Base-by-base conservation (phyloP, 208 protist genomes). In the Crithidia mellificae region DNA sequence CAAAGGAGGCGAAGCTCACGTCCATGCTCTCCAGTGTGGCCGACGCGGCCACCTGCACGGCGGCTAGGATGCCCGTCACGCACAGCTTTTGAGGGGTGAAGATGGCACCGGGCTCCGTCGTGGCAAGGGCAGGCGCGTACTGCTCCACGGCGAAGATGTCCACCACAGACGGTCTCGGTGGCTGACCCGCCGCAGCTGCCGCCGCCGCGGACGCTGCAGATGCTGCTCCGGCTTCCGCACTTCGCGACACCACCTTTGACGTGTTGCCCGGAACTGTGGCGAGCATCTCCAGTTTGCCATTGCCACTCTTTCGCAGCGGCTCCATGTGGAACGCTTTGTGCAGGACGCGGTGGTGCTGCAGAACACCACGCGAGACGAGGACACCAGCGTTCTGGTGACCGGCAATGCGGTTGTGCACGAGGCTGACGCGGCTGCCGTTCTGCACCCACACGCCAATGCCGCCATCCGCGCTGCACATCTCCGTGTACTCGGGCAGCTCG, bases 361-460 rank as follows among this genome's bases (percentile, higher is more conserved):
- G n/a, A 0, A 91, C 54, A 14, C 84, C 80, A 39, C 63, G 74
- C 0, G 81, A 84, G 50, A 83, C 66, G 27, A 85, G 72, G 17
- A 96, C 78, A 24, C 90, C 90, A n/a, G 78, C 39, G 61, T 92
- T 82, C 19, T 47, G 55, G 64, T 96, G 74, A 2, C 61, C 58
- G 49, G 78, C 68, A 15, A 96, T 83, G 36, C 65, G 36, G 72
- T 82, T 92, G 17, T 63, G 73, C 5, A 46, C 50, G 7, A 96
- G 36, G 12, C 79, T 80, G 2, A 83, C 83, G 61, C 80, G 80
- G 44, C 83, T 91, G 39, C 83, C 88, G 9, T 78, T 66, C 53
- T 85, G 83, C 9, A 93, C 52, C 88, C 88, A 96, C 20, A 81
- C 86, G 8, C 91, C 91, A 11, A 96, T 69, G 20, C 91, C 91